Percentiles rank a stretch among this genome's conserved stretches.
Evolutionary conservation across 1,284 basidiomycete species (phyloP).

Genomic region (Golubevia pallescens): DNA sequence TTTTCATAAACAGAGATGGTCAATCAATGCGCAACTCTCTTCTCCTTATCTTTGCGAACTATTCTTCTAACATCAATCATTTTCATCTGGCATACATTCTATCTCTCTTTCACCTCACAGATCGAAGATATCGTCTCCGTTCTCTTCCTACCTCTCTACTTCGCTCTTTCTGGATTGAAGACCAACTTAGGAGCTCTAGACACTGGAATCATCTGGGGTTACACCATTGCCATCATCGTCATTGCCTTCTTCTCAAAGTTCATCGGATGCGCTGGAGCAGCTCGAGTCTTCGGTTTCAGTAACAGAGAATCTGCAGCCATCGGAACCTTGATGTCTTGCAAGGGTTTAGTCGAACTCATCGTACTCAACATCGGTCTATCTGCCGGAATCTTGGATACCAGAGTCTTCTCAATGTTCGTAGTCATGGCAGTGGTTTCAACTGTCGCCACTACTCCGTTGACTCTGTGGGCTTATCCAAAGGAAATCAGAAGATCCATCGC

Average conservation of each 20-base stretch:
- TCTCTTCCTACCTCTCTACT: conserved; percentile 58
- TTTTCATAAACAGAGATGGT: not conserved
- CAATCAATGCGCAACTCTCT: too few species aligned
- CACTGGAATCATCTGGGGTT: conserved; percentile 50
- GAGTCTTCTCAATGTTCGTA: conserved; percentile 83
- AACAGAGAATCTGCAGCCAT: conserved; percentile 82
- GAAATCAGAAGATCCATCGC: conserved; percentile 1
- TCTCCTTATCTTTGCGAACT: too few species aligned
- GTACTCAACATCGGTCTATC: conserved; percentile 87
- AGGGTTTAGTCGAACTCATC: conserved; percentile 78
- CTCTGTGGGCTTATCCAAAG: conserved; percentile 76
- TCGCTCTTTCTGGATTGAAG: conserved; percentile 56
- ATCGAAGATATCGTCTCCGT: conserved; percentile 55
- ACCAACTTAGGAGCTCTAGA: conserved; percentile 56
- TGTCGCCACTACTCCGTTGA: conserved; percentile 85
- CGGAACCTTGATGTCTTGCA: conserved; percentile 90
- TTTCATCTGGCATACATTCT: not conserved
- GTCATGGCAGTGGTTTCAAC: conserved; percentile 84
- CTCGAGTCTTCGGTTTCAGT: conserved; percentile 74
- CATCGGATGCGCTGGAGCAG: conserved; percentile 68
- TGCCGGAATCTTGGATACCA: conserved; percentile 77
- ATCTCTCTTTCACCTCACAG: not conserved
- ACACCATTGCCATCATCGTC: conserved; percentile 49
- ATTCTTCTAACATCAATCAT: not conserved
- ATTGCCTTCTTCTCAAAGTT: conserved; percentile 58